Evolutionary conservation across 805 yeast genomes (phyloP).

Genomic region (Nadsonia fulvescens): DNA sequence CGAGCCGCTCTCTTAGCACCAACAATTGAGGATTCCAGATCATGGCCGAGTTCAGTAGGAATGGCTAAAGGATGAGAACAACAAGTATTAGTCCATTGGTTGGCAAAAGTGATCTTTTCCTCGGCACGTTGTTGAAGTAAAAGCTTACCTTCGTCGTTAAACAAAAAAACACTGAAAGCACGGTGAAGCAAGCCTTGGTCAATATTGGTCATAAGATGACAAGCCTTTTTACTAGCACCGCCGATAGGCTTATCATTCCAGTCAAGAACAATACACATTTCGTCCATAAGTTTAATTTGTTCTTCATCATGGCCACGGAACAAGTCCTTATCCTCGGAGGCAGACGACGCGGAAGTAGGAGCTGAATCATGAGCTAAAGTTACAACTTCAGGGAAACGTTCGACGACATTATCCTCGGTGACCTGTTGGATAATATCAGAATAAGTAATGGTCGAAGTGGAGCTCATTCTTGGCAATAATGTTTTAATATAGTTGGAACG

Average conservation of each 20-base stretch:
- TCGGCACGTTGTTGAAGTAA: conserved; percentile 89
- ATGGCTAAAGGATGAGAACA: conserved; percentile 94
- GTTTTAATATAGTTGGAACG: too few relatives aligned
- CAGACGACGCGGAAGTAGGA: conserved; percentile 8
- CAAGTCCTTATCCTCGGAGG: conserved; percentile 20
- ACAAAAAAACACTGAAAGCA: conserved; percentile 89
- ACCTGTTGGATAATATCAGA: conserved; percentile 2
- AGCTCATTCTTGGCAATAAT: too few relatives aligned
- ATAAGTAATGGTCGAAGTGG: too few relatives aligned
- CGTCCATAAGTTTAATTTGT: conserved; percentile 90
- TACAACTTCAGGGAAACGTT: conserved; percentile 15
- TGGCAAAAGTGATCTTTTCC: conserved; percentile 92
- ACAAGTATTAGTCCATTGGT: conserved; percentile 97
- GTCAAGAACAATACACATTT: conserved; percentile 84
- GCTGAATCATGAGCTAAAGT: conserved; percentile 11
- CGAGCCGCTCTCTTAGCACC: conserved; percentile 84
- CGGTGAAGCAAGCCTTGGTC: conserved; percentile 77
- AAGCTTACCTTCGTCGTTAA: conserved; percentile 57
- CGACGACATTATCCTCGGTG: conserved; percentile 4
- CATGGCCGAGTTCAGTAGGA: conserved; percentile 56
- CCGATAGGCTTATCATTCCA: conserved; percentile 77
- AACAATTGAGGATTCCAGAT: conserved; percentile 38
- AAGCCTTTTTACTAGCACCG: conserved; percentile 81
- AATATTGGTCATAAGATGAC: conserved; percentile 63
- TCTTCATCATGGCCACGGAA: conserved; percentile 83